Evolutionary conservation across 257 asterid genomes (phyloP).

Genomic region (Rhazya stricta): DNA sequence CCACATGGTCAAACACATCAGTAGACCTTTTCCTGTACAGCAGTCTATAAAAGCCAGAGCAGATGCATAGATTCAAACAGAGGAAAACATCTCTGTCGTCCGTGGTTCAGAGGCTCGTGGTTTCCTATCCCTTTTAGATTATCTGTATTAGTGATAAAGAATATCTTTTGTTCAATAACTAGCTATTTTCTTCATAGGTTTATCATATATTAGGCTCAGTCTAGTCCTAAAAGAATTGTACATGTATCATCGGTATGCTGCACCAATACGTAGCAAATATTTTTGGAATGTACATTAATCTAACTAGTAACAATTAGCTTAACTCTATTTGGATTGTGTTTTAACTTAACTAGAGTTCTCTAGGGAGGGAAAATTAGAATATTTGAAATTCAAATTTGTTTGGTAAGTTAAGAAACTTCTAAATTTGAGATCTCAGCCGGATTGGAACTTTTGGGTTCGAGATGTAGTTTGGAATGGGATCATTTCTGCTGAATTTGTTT

Average conservation of each 20-base stretch:
- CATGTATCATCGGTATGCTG: not conserved
- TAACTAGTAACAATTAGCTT: not conserved
- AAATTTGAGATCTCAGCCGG: too few relatives aligned
- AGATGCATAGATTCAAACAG: not conserved
- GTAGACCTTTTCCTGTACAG: constrained; percentile 23
- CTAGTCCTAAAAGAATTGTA: not conserved
- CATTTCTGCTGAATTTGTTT: too few relatives aligned
- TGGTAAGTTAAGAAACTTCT: too few relatives aligned
- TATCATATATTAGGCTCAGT: not conserved
- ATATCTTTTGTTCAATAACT: too few relatives aligned
- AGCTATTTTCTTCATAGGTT: not conserved
- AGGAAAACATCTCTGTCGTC: not conserved
- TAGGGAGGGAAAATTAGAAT: too few relatives aligned
- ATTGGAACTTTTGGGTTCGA: too few relatives aligned
- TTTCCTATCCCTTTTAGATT: not conserved
- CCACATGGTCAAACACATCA: constrained; percentile 75
- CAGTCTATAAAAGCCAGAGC: not conserved
- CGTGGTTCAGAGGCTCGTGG: not conserved
- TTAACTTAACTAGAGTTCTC: too few relatives aligned
- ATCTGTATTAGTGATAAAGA: too few relatives aligned
- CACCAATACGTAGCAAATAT: not conserved
- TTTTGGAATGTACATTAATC: not conserved
- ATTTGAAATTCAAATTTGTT: too few relatives aligned
- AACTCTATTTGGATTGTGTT: too few relatives aligned
- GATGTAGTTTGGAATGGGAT: too few relatives aligned